A percentile compares a stretch with the other conserved stretches of the same genome.
These are phyloP conservation scores for Quercus suber DNA, from an alignment of 306 rosid species.

Conservation along the genomic window DNA sequence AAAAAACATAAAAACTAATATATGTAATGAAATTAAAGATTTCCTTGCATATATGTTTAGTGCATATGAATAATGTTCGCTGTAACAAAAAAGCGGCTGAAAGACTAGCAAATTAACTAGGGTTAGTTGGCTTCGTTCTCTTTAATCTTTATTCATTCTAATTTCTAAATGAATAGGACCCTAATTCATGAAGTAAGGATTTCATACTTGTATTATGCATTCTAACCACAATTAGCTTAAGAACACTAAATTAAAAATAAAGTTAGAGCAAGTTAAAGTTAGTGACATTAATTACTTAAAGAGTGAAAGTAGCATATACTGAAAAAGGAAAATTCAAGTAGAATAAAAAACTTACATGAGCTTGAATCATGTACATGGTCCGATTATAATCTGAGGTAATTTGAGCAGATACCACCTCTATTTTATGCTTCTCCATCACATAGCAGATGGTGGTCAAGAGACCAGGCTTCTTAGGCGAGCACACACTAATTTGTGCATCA, in stretches of 20 bases:
- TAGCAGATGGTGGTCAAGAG: constrained; percentile 43
- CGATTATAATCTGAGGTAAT: constrained; percentile 28
- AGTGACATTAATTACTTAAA: neutral
- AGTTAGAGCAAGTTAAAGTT: neutral
- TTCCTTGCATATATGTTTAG: no score
- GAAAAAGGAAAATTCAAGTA: neutral
- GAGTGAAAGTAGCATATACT: neutral
- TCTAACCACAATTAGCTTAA: neutral
- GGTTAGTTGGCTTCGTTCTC: no score
- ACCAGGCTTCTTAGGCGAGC: constrained; percentile 38
- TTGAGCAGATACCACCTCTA: constrained; percentile 48
- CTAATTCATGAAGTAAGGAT: neutral
- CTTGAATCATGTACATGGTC: constrained; percentile 45
- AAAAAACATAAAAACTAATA: no score
- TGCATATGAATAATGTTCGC: no score
- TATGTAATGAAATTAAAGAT: no score
- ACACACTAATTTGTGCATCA: constrained; percentile 65
- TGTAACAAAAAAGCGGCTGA: no score
- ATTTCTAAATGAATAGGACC: neutral
- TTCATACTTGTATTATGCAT: neutral
- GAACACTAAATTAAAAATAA: neutral
- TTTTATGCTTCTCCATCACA: constrained; percentile 51
- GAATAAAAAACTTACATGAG: constrained; percentile 44
- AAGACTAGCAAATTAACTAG: no score
- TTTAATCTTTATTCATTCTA: no score